Base-by-base conservation (phyloP, 441 rosid genomes). In the Populus hybrid region DNA sequence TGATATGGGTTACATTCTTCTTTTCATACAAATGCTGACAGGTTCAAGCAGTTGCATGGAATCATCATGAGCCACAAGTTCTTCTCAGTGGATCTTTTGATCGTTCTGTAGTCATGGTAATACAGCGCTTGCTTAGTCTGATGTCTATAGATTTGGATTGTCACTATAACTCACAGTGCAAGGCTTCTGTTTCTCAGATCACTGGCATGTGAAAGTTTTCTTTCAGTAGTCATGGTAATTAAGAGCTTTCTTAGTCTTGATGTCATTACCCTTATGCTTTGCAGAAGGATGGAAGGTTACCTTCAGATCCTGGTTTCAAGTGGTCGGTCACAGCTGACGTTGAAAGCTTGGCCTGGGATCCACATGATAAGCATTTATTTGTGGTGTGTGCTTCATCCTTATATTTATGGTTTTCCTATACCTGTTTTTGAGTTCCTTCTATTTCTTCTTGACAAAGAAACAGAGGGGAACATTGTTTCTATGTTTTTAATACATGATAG, bases 31-130 rank as follows among this genome's bases (percentile, higher is more conserved):
- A 30, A 68, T 74, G 11, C 69, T 78, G 76, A 67, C 86, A 95
- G 99, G 98, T 95, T 82, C 98, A 94, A 91, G 91, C 95, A 2
- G 95, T 94, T 84, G 97, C 98, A 23, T 95, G 97, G 99, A 94
- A 92, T 83, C 92, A 86, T 86, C 87, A 87, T 18, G 84, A 82
- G 32, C 91, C 97, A 50, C 87, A 90, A 85, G 90, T 95, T 84
- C 91, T 94, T 86, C 95, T 95, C 26, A 95, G 97, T 85, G 99
- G 98, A 50, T 95, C 98, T 28, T 92, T 92, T 88, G 99, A 95
- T 88, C 90, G 75, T 57, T 84, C 97, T 50, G 88, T 95, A 26
- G 90, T 92, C 66, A 83, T 95, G 99, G 99, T 92, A 91, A 88
- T 72, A 14, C 69, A 50, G 18, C 3, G 24, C 21, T 16, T 53